These are phyloP conservation scores for Russula sp. DNA, from an alignment of 768 basidiomycete genomes.

Conservation along the genomic window DNA sequence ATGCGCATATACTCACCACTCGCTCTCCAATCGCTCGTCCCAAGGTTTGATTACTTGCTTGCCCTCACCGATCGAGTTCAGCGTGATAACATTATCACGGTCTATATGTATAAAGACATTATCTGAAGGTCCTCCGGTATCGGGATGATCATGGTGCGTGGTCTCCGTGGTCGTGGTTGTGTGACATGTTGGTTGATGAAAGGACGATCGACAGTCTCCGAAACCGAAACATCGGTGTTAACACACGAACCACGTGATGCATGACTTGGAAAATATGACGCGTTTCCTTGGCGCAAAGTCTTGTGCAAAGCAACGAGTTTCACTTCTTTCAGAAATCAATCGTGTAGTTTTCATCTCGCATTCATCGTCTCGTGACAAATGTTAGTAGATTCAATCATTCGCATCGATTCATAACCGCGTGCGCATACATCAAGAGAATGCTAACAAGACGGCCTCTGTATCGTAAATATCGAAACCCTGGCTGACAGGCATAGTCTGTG, in stretches of 20 bases:
- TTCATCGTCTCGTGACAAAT: background rate
- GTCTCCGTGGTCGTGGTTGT: constrained; percentile 53
- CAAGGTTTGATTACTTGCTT: constrained; percentile 80
- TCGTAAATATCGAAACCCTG: constrained; percentile 47
- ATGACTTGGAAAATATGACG: background rate
- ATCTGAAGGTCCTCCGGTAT: constrained; percentile 54
- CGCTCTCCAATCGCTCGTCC: constrained; percentile 73
- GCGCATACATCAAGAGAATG: constrained; percentile 33
- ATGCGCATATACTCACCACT: constrained; percentile 46
- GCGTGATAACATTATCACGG: constrained; percentile 70
- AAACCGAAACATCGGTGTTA: background rate
- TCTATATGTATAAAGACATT: constrained; percentile 77
- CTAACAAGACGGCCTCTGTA: constrained; percentile 47
- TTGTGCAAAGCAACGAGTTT: background rate
- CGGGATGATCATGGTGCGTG: constrained; percentile 48
- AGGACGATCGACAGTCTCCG: too few species aligned
- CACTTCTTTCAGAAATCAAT: background rate
- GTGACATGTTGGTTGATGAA: constrained; percentile 45
- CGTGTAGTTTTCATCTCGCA: background rate
- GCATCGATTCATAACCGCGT: background rate
- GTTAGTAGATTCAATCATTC: background rate
- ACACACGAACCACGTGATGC: background rate
- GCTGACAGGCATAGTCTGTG: constrained; percentile 36
- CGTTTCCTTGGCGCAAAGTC: background rate
- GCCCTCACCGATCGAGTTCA: constrained; percentile 59